Evolutionary conservation across 345 rosid species (phyloP).

Genomic region (Pistacia integerrima): DNA sequence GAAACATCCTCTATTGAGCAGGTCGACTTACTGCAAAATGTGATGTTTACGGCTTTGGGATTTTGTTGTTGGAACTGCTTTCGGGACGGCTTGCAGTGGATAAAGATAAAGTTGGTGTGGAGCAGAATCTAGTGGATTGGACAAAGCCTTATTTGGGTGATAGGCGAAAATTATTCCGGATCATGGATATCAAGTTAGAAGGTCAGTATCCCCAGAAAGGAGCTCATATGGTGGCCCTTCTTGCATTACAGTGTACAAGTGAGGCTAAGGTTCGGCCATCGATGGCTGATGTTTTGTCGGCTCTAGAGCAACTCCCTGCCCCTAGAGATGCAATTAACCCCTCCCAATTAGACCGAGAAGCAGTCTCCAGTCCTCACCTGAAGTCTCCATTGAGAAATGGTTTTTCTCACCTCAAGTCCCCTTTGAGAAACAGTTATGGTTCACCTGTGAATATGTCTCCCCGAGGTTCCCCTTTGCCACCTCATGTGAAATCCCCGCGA

Average conservation of each 20-base stretch:
- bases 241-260: conserved; percentile 59
- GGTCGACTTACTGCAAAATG: conserved; percentile 65
- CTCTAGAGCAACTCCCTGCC: conserved; percentile 39
- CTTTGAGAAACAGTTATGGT: background rate
- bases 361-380: background rate
- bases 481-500: conserved; percentile 8
- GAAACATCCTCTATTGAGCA: conserved; percentile 19
- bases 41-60: conserved; percentile 80
- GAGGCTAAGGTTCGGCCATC: conserved; percentile 68
- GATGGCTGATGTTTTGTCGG: conserved; percentile 59
- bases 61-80: conserved; percentile 63
- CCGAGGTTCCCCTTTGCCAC: conserved; percentile 16
- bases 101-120: conserved; percentile 45
- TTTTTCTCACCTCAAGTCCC: conserved; percentile 9
- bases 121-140: conserved; percentile 79
- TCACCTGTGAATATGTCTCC: conserved; percentile 25
- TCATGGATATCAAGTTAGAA: conserved; percentile 75
- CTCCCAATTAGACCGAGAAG: conserved; percentile 1
- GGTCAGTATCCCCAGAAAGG: conserved; percentile 69
- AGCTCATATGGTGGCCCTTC: conserved; percentile 52
- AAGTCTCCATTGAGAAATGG: conserved; percentile 14
- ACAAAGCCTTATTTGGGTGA: conserved; percentile 66
- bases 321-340: conserved; percentile 23
- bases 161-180: conserved; percentile 57
- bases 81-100: conserved; percentile 64